Evolutionary conservation across 148 eudicot species (phyloP).

Genomic region (Polygonum maritimum): DNA sequence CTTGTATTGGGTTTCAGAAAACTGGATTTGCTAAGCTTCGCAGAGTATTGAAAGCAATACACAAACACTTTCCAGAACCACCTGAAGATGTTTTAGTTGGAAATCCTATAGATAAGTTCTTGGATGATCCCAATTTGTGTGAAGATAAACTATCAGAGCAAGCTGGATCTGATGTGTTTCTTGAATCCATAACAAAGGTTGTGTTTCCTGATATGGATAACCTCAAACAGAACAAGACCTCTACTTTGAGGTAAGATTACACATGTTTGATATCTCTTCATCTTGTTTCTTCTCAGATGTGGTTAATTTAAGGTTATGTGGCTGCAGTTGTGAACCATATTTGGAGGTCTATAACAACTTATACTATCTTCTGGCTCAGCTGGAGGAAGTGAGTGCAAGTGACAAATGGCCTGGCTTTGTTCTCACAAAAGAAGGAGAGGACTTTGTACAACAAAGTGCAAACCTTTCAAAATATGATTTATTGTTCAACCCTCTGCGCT

Average conservation of each 20-base stretch:
- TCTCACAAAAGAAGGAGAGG: conserved; percentile 94
- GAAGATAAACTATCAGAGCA: conserved; percentile 90
- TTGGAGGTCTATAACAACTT: conserved; percentile 86
- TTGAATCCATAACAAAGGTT: conserved; percentile 42
- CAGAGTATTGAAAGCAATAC: conserved; percentile 90
- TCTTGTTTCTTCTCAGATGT: background rate
- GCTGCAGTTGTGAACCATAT: conserved; percentile 82
- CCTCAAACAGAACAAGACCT: conserved; percentile 37
- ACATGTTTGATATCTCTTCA: background rate
- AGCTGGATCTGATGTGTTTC: conserved; percentile 72
- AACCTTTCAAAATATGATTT: conserved; percentile 89
- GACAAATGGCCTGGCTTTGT: conserved; percentile 99
- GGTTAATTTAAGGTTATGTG: conserved; percentile 9
- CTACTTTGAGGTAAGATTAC: conserved; percentile 39
- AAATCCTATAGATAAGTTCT: conserved; percentile 78
- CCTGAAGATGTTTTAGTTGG: conserved; percentile 65
- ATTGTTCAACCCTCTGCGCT: conserved; percentile 73
- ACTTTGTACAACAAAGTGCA: conserved; percentile 80
- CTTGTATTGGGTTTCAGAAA: conserved; percentile 39
- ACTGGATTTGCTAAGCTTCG: conserved; percentile 81
- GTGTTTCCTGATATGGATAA: conserved; percentile 48
- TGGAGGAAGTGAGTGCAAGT: conserved; percentile 88
- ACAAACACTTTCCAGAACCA: conserved; percentile 92
- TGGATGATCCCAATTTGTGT: conserved; percentile 68
- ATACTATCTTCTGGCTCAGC: conserved; percentile 77